phyloP scores from a whole-genome alignment of 305 asterid species.

The Caryopteris hybrid region DNA sequence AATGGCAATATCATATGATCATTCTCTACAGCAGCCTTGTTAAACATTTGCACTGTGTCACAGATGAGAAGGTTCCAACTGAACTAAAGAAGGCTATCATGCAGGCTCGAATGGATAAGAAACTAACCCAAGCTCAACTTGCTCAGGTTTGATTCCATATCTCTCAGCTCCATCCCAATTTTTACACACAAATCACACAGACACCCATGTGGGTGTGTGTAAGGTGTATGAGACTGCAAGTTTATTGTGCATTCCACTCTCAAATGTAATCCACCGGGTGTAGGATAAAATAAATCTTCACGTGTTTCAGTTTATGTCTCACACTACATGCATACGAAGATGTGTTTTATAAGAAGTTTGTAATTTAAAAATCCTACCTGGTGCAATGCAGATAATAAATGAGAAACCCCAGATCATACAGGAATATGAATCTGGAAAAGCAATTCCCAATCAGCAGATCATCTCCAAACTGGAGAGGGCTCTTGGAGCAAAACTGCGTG shows the following conservation, averaged over 20 bases:
- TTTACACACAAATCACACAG: background rate
- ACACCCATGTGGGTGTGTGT: too few relatives aligned
- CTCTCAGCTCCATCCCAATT: background rate
- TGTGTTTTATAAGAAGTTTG: background rate
- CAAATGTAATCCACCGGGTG: too few relatives aligned
- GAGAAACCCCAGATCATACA: constrained; percentile 94
- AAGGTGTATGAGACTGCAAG: background rate
- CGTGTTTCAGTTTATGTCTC: background rate
- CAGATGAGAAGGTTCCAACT: constrained; percentile 82
- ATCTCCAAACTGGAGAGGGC: constrained; percentile 90
- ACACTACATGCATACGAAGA: background rate
- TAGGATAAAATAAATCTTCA: background rate
- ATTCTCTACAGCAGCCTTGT: background rate
- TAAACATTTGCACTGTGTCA: background rate
- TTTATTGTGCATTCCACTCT: background rate
- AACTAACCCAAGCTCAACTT: constrained; percentile 82
- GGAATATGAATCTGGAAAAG: constrained; percentile 97
- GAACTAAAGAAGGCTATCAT: constrained; percentile 79
- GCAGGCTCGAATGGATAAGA: constrained; percentile 83
- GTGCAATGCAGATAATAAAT: constrained; percentile 63
- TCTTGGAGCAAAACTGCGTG: constrained; percentile 78
- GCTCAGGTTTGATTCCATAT: constrained; percentile 52
- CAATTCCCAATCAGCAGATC: constrained; percentile 93
- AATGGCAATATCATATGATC: background rate
- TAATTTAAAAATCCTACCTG: background rate